Percentiles rank a stretch among this genome's conserved stretches.
These are phyloP conservation scores for Nitzschia sp. DNA, from an alignment of 108 stramenopile genomes.

Conservation along the genomic window DNA sequence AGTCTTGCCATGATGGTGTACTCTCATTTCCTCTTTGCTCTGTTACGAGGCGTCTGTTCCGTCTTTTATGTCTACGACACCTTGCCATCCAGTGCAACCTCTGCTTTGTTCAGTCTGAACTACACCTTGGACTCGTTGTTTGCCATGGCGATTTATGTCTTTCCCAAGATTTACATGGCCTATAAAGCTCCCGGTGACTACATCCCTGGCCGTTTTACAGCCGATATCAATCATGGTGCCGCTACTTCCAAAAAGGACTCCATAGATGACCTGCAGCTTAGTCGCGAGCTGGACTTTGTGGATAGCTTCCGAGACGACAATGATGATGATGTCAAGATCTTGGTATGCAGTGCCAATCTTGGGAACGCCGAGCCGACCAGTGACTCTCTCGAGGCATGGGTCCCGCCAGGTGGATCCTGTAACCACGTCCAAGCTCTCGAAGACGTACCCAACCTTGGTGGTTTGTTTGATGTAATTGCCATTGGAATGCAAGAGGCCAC, in stretches of 20 bases:
- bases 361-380: slow-evolving; percentile 29
- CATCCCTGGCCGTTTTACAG: slow-evolving; percentile 8
- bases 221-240: neutral
- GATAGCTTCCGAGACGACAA: neutral
- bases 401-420: slow-evolving; percentile 39
- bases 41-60: slow-evolving; percentile 7
- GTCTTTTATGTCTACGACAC: slow-evolving; percentile 17
- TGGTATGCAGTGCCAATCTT: slow-evolving; percentile 31
- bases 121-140: slow-evolving; percentile 25
- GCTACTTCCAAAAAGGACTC: slow-evolving; percentile 5
- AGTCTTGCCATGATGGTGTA: slow-evolving; percentile 33
- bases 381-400: slow-evolving; percentile 42
- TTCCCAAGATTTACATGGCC: slow-evolving; percentile 29
- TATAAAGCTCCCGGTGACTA: slow-evolving; percentile 12
- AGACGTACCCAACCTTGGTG: neutral
- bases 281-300: too few relatives aligned
- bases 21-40: slow-evolving; percentile 40
- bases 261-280: neutral
- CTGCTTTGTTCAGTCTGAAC: slow-evolving; percentile 17
- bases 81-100: neutral
- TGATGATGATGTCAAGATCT: slow-evolving; percentile 12
- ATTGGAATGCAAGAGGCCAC: slow-evolving; percentile 55
- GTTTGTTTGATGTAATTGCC: slow-evolving; percentile 41
- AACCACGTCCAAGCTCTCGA: slow-evolving; percentile 15
- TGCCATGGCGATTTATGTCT: slow-evolving; percentile 35